Evolutionary conservation across 164 flowering plant species (phyloP).

Genomic region (Echeveria elegans): DNA sequence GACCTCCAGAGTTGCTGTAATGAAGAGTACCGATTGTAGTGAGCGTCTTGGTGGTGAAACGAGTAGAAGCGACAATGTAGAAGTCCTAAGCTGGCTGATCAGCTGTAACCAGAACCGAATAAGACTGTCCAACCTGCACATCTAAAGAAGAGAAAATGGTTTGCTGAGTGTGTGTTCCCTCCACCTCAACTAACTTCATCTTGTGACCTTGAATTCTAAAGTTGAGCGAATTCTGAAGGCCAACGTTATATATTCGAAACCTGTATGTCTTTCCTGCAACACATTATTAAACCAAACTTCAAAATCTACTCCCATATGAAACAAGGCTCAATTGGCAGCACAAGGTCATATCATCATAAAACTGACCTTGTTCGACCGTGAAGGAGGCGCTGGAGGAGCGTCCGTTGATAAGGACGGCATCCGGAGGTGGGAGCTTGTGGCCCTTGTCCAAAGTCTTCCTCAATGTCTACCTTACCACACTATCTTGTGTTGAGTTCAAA

Average conservation of each 20-base stretch:
- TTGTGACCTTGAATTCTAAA: constrained; percentile 68
- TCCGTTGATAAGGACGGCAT: constrained; percentile 76
- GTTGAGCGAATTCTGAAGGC: constrained; percentile 65
- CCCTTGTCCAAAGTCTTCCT: constrained; percentile 48
- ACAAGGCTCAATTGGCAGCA: background rate
- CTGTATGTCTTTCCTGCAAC: constrained; percentile 78
- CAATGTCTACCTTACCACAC: constrained; percentile 16
- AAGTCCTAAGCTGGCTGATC: constrained; percentile 65
- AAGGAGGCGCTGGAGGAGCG: constrained; percentile 50
- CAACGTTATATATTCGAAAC: constrained; percentile 75
- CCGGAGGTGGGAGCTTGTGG: constrained; percentile 52
- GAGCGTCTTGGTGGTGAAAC: constrained; percentile 45
- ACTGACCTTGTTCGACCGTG: constrained; percentile 66
- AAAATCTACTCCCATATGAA: background rate
- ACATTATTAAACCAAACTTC: background rate
- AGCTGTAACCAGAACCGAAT: constrained; percentile 69
- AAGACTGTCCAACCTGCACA: constrained; percentile 76
- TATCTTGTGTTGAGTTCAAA: background rate
- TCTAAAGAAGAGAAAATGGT: constrained; percentile 65
- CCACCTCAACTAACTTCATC: constrained; percentile 72
- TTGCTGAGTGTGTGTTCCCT: constrained; percentile 80
- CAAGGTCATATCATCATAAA: background rate
- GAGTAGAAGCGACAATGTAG: constrained; percentile 55
- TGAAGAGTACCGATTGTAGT: constrained; percentile 54
- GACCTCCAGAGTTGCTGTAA: constrained; percentile 52